Conservation (phyloP, 2,329 filamentous ascomycete species). For the Trichoderma lentiforme region DNA sequence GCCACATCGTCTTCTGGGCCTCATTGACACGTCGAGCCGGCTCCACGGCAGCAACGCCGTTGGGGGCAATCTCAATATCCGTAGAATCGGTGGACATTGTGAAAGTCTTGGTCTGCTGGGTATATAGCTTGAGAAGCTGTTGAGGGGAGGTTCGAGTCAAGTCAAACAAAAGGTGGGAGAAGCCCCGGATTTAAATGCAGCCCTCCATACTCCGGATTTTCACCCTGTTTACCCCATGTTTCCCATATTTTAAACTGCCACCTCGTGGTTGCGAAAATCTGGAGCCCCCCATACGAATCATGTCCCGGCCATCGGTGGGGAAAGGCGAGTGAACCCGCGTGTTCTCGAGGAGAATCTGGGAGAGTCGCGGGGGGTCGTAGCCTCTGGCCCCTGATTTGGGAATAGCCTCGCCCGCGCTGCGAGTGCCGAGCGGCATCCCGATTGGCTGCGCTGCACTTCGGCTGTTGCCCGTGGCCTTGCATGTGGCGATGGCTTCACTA, state of each 20-base stretch:
- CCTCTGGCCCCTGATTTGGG: slow-evolving; percentile 18
- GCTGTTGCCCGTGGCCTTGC: neutral
- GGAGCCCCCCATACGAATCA: slow-evolving; percentile 12
- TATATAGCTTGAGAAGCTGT: neutral
- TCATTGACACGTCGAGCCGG: slow-evolving; percentile 19
- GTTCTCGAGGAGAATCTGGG: slow-evolving; percentile 1
- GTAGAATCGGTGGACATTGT: slow-evolving; percentile 17
- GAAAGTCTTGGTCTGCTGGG: neutral
- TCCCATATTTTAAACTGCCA: slow-evolving; percentile 14
- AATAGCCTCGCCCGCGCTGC: neutral
- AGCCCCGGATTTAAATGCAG: slow-evolving; percentile 16
- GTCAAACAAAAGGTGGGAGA: neutral
- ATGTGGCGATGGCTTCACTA: neutral
- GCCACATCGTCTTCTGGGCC: slow-evolving; percentile 25
- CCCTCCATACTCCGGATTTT: slow-evolving; percentile 3
- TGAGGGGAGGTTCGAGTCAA: neutral
- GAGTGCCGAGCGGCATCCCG: neutral
- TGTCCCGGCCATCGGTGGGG: slow-evolving; percentile 7
- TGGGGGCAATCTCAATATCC: slow-evolving; percentile 19
- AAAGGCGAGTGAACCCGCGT: neutral
- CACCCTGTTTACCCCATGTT: slow-evolving; percentile 17
- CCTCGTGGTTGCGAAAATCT: slow-evolving; percentile 5
- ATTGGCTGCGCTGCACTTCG: neutral
- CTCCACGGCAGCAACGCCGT: slow-evolving; percentile 19
- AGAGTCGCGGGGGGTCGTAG: slow-evolving; percentile 15